Evolutionary conservation across 1,284 basidiomycete genomes (phyloP).

Genomic region (Flammula alnicola): DNA sequence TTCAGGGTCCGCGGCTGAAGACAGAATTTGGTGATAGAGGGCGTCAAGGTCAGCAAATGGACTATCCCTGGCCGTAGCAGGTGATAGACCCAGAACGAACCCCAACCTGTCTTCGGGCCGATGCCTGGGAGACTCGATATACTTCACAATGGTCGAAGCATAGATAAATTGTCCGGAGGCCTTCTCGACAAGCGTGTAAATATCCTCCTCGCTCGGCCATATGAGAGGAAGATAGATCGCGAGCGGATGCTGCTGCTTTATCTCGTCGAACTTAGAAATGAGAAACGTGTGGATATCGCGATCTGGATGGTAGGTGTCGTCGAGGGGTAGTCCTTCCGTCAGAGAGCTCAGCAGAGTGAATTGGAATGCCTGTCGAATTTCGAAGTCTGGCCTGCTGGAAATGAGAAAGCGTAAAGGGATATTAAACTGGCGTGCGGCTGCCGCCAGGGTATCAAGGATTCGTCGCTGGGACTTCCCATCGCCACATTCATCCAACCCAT

Average conservation of each 20-base stretch:
- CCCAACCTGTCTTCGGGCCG: slow-evolving; percentile 6
- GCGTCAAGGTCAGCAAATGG: slow-evolving; percentile 11
- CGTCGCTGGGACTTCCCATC: background rate
- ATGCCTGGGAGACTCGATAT: slow-evolving; percentile 15
- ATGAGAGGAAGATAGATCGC: slow-evolving; percentile 8
- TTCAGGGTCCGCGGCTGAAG: background rate
- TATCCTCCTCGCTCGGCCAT: slow-evolving; percentile 17
- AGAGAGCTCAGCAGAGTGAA: background rate
- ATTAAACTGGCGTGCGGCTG: background rate
- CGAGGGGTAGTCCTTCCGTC: slow-evolving; percentile 2
- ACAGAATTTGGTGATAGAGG: slow-evolving; percentile 8
- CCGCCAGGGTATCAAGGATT: slow-evolving; percentile 1
- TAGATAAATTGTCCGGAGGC: no score
- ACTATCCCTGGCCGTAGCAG: background rate
- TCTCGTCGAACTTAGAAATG: slow-evolving; percentile 9
- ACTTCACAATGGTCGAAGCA: slow-evolving; percentile 17
- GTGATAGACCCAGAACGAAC: background rate
- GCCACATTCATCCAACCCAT: slow-evolving; percentile 19
- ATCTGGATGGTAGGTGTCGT: slow-evolving; percentile 8
- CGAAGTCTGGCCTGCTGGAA: slow-evolving; percentile 16
- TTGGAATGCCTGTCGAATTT: slow-evolving; percentile 9
- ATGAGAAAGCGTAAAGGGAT: slow-evolving; percentile 6
- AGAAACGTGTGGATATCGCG: slow-evolving; percentile 19
- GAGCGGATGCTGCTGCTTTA: slow-evolving; percentile 9
- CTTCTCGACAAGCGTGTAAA: slow-evolving; percentile 11